Conservation (phyloP, 148 eudicot species). For the Fagopyrum esculentum region DNA sequence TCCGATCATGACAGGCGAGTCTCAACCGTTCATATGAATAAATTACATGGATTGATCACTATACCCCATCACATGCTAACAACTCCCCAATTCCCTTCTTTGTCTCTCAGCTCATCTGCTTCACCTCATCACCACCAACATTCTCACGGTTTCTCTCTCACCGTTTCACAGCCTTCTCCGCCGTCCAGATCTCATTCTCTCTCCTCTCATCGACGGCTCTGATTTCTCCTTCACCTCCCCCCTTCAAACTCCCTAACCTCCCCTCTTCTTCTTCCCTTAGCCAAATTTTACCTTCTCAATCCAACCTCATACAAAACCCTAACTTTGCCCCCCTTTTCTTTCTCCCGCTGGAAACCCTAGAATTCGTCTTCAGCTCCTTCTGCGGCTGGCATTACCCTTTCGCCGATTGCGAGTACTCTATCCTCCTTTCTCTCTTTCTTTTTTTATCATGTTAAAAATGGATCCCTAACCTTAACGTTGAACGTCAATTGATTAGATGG, state of each 20-base stretch:
- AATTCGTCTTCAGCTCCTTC: neutral
- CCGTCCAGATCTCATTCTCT: conserved; percentile 3
- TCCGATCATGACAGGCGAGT: neutral
- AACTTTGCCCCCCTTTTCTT: neutral
- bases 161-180: neutral
- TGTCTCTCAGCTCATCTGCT: neutral
- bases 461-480: neutral
- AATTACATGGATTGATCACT: neutral
- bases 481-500: neutral
- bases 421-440: neutral
- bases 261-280: conserved; percentile 1
- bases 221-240: neutral
- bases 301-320: neutral
- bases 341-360: neutral
- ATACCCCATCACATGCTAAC: neutral
- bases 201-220: conserved; percentile 1
- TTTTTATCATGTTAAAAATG: neutral
- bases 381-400: neutral
- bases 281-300: neutral
- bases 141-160: neutral
- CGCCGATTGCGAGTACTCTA: neutral
- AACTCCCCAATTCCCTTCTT: too few species aligned
- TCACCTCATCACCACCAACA: neutral
- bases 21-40: neutral
- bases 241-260: neutral